Evolutionary conservation across 805 yeast genomes (phyloP).

Genomic region (Yamadazyma tumulicola): DNA sequence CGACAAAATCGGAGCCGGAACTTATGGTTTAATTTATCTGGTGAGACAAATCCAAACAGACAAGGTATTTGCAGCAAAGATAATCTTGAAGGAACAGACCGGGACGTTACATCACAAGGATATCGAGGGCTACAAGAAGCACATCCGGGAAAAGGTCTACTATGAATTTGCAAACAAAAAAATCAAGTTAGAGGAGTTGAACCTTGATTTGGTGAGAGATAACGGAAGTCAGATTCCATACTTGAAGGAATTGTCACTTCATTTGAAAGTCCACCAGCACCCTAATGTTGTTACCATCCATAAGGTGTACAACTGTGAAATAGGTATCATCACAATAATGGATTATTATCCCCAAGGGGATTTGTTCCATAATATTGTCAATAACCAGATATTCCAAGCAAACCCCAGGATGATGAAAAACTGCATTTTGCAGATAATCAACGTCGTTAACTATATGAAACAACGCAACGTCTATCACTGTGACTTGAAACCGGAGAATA

Average conservation of each 20-base stretch:
- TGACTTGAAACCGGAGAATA: slow-evolving; percentile 47
- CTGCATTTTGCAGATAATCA: slow-evolving; percentile 38
- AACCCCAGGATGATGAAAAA: slow-evolving; percentile 46
- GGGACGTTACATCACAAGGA: slow-evolving; percentile 25
- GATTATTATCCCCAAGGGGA: slow-evolving; percentile 87
- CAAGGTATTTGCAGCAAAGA: slow-evolving; percentile 65
- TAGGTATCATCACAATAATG: slow-evolving; percentile 69
- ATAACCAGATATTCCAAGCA: slow-evolving; percentile 56
- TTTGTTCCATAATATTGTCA: slow-evolving; percentile 81
- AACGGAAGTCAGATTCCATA: slow-evolving; percentile 29
- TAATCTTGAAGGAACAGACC: slow-evolving; percentile 50
- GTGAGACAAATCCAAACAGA: slow-evolving; percentile 55
- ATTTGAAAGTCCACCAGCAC: slow-evolving; percentile 70
- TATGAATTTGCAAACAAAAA: slow-evolving; percentile 10
- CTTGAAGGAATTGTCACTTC: slow-evolving; percentile 69
- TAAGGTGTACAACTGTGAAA: slow-evolving; percentile 60
- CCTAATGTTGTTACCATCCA: slow-evolving; percentile 76
- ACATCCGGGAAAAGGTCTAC: slow-evolving; percentile 24
- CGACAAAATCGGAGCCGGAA: slow-evolving; percentile 73
- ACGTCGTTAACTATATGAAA: slow-evolving; percentile 34
- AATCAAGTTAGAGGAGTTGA: slow-evolving; percentile 16
- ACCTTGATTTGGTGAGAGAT: slow-evolving; percentile 21
- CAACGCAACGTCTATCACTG: slow-evolving; percentile 34
- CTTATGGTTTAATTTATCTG: slow-evolving; percentile 76
- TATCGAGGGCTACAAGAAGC: slow-evolving; percentile 25